Conservation (phyloP, 2,329 filamentous ascomycete species). For the Ceratocystis huliohia region DNA sequence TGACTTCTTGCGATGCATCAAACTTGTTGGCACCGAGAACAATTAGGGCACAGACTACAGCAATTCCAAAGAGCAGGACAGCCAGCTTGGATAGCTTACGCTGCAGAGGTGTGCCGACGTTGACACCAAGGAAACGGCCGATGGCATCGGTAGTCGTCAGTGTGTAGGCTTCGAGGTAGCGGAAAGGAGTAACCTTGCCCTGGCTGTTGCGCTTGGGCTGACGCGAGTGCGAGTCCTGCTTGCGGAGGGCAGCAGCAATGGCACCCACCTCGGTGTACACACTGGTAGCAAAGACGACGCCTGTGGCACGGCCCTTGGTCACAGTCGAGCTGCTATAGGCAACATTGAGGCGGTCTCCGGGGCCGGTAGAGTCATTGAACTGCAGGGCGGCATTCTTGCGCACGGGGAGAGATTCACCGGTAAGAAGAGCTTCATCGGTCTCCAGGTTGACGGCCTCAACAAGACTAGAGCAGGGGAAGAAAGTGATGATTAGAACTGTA, state of each 20-base stretch:
- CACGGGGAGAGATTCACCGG: conserved; percentile 47
- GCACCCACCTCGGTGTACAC: conserved; percentile 48
- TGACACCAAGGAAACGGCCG: conserved; percentile 53
- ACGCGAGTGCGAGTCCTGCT: conserved; percentile 40
- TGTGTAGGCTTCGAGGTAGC: conserved; percentile 36
- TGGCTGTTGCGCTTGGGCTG: conserved; percentile 40
- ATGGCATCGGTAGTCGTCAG: conserved; percentile 45
- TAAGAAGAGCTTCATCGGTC: conserved; percentile 49
- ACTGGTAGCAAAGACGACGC: conserved; percentile 47
- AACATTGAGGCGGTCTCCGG: conserved; percentile 44
- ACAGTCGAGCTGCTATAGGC: conserved; percentile 44
- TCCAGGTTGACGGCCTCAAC: conserved; percentile 48
- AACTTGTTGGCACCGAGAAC: conserved; percentile 53
- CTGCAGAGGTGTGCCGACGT: conserved; percentile 56
- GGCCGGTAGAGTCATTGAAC: conserved; percentile 28
- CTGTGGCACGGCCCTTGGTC: conserved; percentile 45
- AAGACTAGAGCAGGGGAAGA: conserved; percentile 25
- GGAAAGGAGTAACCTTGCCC: conserved; percentile 40
- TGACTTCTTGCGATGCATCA: conserved; percentile 42
- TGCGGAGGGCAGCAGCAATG: conserved; percentile 39
- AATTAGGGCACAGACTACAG: conserved; percentile 55
- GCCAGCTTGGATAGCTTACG: conserved; percentile 56
- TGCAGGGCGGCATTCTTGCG: conserved; percentile 35
- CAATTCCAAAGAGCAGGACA: conserved; percentile 51
- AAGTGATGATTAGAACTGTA: conserved; percentile 27